Evolutionary conservation across 208 protist genomes (phyloP).

Genomic region (Lotmaria passim): DNA sequence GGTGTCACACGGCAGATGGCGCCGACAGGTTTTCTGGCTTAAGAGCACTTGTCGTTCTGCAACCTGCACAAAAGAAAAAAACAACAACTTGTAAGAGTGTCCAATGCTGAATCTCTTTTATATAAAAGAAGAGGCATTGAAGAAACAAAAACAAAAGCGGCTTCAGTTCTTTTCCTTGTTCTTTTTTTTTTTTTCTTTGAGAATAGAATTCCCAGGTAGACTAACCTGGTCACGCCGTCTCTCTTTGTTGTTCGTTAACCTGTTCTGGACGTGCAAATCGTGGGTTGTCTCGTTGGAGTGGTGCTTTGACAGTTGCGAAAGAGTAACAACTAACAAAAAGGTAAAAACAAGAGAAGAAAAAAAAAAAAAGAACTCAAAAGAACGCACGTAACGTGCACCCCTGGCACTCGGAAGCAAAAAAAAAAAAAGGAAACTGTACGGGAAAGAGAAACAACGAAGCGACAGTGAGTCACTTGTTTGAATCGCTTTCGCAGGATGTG

Average conservation of each 20-base stretch:
- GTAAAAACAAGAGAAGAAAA: slow-evolving; percentile 1
- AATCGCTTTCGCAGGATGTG: too few species aligned
- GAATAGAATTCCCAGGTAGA: background rate
- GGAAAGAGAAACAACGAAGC: too few species aligned
- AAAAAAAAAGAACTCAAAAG: slow-evolving; percentile 5
- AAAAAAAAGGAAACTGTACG: background rate
- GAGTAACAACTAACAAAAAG: background rate
- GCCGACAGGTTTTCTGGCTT: too few species aligned
- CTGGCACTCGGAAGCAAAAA: background rate
- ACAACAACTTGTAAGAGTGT: too few species aligned
- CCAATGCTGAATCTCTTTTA: too few species aligned
- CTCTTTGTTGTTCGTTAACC: background rate
- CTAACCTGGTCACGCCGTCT: background rate
- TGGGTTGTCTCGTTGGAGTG: too few species aligned
- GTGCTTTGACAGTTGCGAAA: background rate
- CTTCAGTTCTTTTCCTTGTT: slow-evolving; percentile 12
- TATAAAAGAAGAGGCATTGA: too few species aligned
- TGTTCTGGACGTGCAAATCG: background rate
- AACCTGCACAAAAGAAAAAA: too few species aligned
- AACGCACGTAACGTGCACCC: too few species aligned
- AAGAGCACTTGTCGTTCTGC: too few species aligned
- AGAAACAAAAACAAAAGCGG: too few species aligned
- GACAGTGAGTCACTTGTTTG: background rate
- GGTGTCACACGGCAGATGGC: too few species aligned
- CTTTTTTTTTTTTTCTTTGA: slow-evolving; percentile 24